A percentile compares a stretch with the other conserved stretches of the same genome.
phyloP scores from a whole-genome alignment of 352 stramenopile species.

The Hyaloperonospora brassicae region DNA sequence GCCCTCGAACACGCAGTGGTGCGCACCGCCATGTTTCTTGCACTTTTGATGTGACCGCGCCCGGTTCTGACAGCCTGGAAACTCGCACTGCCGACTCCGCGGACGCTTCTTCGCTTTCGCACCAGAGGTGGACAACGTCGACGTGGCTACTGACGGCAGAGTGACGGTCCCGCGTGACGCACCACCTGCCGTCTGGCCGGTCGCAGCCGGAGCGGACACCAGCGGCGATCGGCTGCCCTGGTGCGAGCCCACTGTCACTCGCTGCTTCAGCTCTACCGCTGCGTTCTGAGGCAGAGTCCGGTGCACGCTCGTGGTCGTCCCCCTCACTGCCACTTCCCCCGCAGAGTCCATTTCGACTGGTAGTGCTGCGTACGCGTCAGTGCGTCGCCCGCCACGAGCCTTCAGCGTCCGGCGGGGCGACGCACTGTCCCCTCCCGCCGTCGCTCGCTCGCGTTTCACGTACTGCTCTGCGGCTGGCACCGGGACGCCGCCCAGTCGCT shows the following conservation, averaged over 20 bases:
- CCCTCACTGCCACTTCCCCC: conserved; percentile 4
- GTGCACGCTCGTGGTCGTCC: conserved; percentile 16
- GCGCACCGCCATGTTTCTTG: conserved; percentile 85
- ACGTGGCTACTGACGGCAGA: conserved; percentile 1
- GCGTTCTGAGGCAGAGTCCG: conserved; percentile 31
- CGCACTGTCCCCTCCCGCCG: no score
- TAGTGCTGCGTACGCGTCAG: neutral
- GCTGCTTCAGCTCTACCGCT: conserved; percentile 34
- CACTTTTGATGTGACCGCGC: conserved; percentile 81
- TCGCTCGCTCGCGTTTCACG: no score
- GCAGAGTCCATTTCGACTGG: neutral
- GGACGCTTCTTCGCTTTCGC: conserved; percentile 28
- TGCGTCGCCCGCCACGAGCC: no score
- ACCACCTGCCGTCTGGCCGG: no score
- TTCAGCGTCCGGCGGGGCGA: no score
- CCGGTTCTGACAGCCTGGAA: conserved; percentile 65
- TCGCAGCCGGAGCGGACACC: no score
- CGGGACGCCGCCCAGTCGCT: conserved; percentile 2
- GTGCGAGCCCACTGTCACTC: conserved; percentile 3
- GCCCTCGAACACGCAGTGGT: conserved; percentile 76
- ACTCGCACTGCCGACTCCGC: conserved; percentile 59
- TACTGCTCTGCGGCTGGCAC: no score
- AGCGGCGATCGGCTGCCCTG: no score
- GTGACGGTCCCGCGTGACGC: neutral
- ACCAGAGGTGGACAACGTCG: conserved; percentile 12